Base-by-base conservation (phyloP, 345 rosid species). In the Gossypium longicalyx region DNA sequence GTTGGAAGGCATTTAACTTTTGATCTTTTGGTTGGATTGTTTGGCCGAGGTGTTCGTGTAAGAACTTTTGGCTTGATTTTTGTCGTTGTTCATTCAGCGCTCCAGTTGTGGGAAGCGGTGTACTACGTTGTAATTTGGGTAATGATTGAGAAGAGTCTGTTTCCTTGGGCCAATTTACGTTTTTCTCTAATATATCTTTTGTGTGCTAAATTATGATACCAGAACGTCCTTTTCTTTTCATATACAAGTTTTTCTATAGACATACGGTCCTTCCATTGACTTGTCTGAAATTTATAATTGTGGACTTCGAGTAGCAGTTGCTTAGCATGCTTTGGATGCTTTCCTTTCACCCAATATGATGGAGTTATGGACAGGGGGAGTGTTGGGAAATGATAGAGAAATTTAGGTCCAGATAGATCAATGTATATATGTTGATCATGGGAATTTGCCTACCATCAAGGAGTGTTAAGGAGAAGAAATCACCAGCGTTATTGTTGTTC, bases 11-110 rank as follows among this genome's bases (percentile, higher is more conserved):
- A 61, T 29, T 61, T 7, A 61, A 29, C 20, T 61, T 60, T 63
- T 38, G 12, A 61, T 63, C 13, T 64, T 38, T 62, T 57, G 61
- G 47, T 15, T 38, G 23, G 47, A 63, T 38, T 63, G 67, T 63
- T 13, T 63, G 43, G 67, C 47, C n/a, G 67, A 63, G 67, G 47
- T 34, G 6, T 1, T 2, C 17, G 67, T 16, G 13, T 64, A 63
- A 63, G 67, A 63, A 9, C 67, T 62, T 58, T 47, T 20, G 76
- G 68, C n/a, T 27, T 51, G 17, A 70, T 70, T 70, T 3, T 52
- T 70, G 41, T 27, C 58, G 44, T 43, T 66, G 44, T 43, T 66
- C 27, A 47, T 49, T 3, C 27, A 68, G 44, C 8, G 34, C 9
- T 25, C 17, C 56, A 16, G 44, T 10, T 49, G 1, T 27, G 73